Conservation (phyloP, 345 rosid genomes). For the Crucihimalaya himalaica region DNA sequence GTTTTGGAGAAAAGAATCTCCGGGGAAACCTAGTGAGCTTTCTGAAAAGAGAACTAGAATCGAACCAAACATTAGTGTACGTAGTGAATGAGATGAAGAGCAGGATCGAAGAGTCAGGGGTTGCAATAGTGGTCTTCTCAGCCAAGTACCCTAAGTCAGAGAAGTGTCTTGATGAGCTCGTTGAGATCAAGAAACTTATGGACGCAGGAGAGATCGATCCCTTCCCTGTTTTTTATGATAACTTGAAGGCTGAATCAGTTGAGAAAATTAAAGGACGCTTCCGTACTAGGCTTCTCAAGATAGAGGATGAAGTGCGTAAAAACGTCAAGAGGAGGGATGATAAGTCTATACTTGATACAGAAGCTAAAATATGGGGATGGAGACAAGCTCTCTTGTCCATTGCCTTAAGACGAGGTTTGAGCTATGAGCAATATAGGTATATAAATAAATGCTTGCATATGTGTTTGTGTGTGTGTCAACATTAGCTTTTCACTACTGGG, state of each 20-base stretch:
- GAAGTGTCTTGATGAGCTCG: constrained; percentile 24
- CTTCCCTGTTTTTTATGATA: constrained; percentile 27
- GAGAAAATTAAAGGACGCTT: neutral
- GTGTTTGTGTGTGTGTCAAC: neutral
- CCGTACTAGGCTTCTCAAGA: constrained; percentile 19
- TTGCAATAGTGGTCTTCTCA: constrained; percentile 27
- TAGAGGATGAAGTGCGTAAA: constrained; percentile 8
- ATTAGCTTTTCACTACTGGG: neutral
- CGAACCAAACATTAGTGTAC: neutral
- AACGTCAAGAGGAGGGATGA: neutral
- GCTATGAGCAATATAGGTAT: constrained; percentile 4
- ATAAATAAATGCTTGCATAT: no score
- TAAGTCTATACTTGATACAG: constrained; percentile 6
- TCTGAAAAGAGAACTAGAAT: neutral
- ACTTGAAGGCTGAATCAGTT: neutral
- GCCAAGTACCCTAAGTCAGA: constrained; percentile 1
- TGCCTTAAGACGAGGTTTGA: neutral
- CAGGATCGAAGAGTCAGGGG: constrained; percentile 8
- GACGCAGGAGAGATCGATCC: constrained; percentile 10
- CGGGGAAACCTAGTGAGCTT: neutral
- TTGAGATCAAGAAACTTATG: constrained; percentile 30
- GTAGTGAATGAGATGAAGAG: neutral
- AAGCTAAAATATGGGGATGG: constrained; percentile 25
- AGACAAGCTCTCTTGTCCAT: constrained; percentile 19
- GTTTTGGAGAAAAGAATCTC: constrained; percentile 12